These are phyloP conservation scores for Fusarium nanum DNA, from an alignment of 2,329 filamentous ascomycete genomes.

Conservation along the genomic window DNA sequence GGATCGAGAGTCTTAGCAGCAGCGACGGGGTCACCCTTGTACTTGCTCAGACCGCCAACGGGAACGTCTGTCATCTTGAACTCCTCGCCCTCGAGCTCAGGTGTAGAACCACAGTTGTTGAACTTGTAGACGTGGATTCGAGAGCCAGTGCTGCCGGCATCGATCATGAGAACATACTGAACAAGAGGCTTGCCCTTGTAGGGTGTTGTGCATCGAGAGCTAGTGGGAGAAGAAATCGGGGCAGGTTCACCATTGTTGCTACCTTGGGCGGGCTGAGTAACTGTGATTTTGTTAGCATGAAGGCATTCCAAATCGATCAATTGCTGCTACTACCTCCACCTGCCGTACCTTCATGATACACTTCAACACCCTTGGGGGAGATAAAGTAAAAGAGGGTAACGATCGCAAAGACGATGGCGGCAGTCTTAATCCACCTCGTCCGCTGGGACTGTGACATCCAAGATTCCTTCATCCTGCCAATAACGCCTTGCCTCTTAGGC, in stretches of 20 bases:
- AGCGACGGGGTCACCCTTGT: constrained; percentile 84
- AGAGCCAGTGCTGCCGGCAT: constrained; percentile 96
- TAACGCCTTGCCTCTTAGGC: constrained; percentile 59
- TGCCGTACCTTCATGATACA: constrained; percentile 60
- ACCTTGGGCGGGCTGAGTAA: constrained; percentile 40
- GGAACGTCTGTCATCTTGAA: constrained; percentile 93
- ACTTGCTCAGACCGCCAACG: constrained; percentile 87
- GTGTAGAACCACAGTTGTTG: constrained; percentile 97
- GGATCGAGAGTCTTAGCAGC: constrained; percentile 91
- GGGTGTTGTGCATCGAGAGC: constrained; percentile 83
- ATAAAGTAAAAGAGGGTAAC: constrained; percentile 73
- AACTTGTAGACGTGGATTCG: constrained; percentile 99
- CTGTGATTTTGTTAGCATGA: constrained; percentile 32
- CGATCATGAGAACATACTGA: constrained; percentile 98
- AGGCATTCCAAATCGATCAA: neutral
- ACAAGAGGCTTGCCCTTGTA: constrained; percentile 91
- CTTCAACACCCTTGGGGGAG: constrained; percentile 67
- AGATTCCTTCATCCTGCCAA: constrained; percentile 67
- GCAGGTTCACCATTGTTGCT: constrained; percentile 62
- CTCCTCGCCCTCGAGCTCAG: constrained; percentile 90
- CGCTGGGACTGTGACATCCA: constrained; percentile 73
- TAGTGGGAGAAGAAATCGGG: constrained; percentile 71
- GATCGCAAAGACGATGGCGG: constrained; percentile 69
- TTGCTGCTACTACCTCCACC: constrained; percentile 27
- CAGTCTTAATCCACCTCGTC: constrained; percentile 73